phyloP scores from a whole-genome alignment of 176 grass and related monocot genomes.

The Ensete glaucum region DNA sequence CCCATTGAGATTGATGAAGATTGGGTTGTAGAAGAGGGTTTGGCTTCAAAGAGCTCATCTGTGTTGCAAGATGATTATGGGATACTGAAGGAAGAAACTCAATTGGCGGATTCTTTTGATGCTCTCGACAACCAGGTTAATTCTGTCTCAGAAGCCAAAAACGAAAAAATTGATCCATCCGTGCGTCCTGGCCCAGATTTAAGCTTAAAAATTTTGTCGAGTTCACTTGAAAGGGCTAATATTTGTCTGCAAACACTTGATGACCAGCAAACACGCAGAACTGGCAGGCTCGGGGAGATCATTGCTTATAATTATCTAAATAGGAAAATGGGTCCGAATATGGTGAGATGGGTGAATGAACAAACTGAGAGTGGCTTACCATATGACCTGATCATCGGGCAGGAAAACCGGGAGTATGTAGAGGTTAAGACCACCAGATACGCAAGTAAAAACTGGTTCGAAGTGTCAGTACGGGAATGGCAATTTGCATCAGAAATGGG shows the following conservation, averaged over 20 bases:
- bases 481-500: slow-evolving; percentile 71
- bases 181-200: slow-evolving; percentile 28
- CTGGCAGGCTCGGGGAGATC: slow-evolving; percentile 59
- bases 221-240: slow-evolving; percentile 14
- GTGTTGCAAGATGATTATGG: slow-evolving; percentile 23
- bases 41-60: slow-evolving; percentile 11
- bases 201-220: slow-evolving; percentile 16
- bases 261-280: slow-evolving; percentile 32
- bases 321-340: slow-evolving; percentile 34
- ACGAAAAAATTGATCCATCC: slow-evolving; percentile 20
- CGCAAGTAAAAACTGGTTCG: slow-evolving; percentile 71
- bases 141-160: slow-evolving; percentile 22
- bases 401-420: slow-evolving; percentile 47
- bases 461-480: slow-evolving; percentile 69
- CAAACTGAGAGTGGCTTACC: slow-evolving; percentile 60
- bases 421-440: slow-evolving; percentile 80
- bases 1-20: slow-evolving; percentile 48
- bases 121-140: slow-evolving; percentile 24
- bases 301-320: slow-evolving; percentile 55
- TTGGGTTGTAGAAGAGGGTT: slow-evolving; percentile 51
- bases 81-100: slow-evolving; percentile 19
- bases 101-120: slow-evolving; percentile 29
- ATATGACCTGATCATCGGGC: slow-evolving; percentile 63
- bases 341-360: slow-evolving; percentile 73
- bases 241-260: slow-evolving; percentile 18